A percentile compares a stretch with the other conserved stretches of the same genome.
Evolutionary conservation across 208 protist genomes (phyloP).

Genomic region (Lotmaria passim): DNA sequence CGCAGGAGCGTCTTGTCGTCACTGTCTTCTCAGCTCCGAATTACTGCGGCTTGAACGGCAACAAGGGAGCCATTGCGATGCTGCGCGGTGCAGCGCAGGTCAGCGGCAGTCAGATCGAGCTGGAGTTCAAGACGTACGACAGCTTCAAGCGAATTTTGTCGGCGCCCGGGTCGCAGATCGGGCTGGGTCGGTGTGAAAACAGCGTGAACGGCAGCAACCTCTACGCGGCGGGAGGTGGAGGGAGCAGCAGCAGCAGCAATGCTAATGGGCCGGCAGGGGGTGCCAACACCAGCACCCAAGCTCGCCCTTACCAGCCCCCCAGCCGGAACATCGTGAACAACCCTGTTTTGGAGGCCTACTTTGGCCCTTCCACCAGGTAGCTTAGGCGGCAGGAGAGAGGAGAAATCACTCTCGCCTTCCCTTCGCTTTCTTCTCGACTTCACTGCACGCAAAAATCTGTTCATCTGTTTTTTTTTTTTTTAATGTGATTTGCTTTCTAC

Average conservation of each 20-base stretch:
- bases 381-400: background rate
- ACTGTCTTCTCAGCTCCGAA: conserved; percentile 90
- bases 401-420: background rate
- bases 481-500: too few species aligned
- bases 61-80: conserved; percentile 76
- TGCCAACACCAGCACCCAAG: background rate
- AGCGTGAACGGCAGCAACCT: conserved; percentile 6
- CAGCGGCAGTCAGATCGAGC: conserved; percentile 42
- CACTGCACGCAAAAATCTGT: too few species aligned
- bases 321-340: conserved; percentile 54
- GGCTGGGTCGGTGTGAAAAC: background rate
- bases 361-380: conserved; percentile 21
- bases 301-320: conserved; percentile 16
- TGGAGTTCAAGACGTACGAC: conserved; percentile 78
- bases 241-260: background rate
- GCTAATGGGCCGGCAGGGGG: background rate
- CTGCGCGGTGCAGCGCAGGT: conserved; percentile 52
- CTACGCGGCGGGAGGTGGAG: background rate
- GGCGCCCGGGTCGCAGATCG: conserved; percentile 11
- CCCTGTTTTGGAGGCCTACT: conserved; percentile 59
- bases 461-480: too few species aligned
- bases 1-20: conserved; percentile 51
- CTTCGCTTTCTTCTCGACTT: too few species aligned
- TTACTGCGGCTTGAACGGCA: conserved; percentile 79
- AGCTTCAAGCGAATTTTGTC: conserved; percentile 30